Evolutionary conservation across 2,329 filamentous ascomycete genomes (phyloP).

Genomic region (Orbilia javanica): DNA sequence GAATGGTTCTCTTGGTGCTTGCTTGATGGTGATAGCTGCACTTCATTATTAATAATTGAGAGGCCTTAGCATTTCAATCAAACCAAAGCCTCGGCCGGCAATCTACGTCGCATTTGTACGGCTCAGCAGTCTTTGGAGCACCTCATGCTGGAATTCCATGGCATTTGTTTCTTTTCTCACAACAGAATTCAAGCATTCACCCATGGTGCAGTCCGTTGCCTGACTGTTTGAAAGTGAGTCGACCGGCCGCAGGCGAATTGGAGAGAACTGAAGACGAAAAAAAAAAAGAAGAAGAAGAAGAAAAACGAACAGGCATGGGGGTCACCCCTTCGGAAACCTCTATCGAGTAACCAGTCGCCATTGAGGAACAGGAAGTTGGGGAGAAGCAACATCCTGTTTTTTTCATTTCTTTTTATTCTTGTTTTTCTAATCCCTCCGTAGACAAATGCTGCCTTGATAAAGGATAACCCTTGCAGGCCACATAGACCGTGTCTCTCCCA

Average conservation of each 20-base stretch:
- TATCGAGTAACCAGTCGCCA: constrained; percentile 26
- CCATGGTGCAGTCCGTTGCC: constrained; percentile 56
- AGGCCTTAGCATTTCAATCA: constrained; percentile 33
- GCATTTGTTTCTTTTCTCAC: constrained; percentile 35
- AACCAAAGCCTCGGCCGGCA: constrained; percentile 36
- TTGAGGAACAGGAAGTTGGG: constrained; percentile 56
- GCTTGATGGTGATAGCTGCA: constrained; percentile 40
- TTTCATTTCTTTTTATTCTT: too few relatives aligned
- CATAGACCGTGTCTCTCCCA: constrained; percentile 12
- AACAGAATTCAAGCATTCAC: constrained; percentile 12
- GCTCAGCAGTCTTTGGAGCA: constrained; percentile 26
- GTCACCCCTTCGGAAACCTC: constrained; percentile 31
- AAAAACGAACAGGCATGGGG: constrained; percentile 48
- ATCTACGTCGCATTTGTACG: constrained; percentile 33
- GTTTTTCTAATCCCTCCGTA: constrained; percentile 28
- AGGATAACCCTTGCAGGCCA: constrained; percentile 52
- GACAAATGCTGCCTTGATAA: constrained; percentile 44
- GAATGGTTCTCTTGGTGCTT: constrained; percentile 17
- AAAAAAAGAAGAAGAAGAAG: constrained; percentile 35
- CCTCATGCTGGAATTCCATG: constrained; percentile 53
- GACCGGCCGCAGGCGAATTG: constrained; percentile 39
- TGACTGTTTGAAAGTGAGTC: constrained; percentile 58
- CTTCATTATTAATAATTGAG: constrained; percentile 47
- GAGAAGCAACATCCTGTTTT: constrained; percentile 33
- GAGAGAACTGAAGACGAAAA: background rate